Evolutionary conservation across 2,329 filamentous ascomycete genomes (phyloP).

Genomic region (Dactylella cylindrospora): DNA sequence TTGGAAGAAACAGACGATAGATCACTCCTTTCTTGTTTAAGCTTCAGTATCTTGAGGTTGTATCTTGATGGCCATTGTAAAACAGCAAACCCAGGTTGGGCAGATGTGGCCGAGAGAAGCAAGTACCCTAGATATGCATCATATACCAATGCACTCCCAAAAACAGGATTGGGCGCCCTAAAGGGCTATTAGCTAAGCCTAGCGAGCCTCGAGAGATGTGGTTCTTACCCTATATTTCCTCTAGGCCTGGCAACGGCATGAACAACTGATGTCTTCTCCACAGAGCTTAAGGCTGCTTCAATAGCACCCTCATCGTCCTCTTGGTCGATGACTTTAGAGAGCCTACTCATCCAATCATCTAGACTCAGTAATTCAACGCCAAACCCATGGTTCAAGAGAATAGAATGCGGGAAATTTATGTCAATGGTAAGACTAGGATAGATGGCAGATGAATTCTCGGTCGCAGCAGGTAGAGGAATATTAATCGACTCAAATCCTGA

Average conservation of each 20-base stretch:
- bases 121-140: conserved; percentile 49
- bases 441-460: conserved; percentile 27
- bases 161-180: conserved; percentile 25
- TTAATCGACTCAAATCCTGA: conserved; percentile 48
- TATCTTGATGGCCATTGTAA: conserved; percentile 38
- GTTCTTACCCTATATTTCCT: too few species aligned
- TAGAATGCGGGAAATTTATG: conserved; percentile 44
- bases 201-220: too few species aligned
- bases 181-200: conserved; percentile 1
- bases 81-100: conserved; percentile 27
- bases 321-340: conserved; percentile 34
- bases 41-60: conserved; percentile 19
- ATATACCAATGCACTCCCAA: conserved; percentile 46
- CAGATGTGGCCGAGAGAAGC: conserved; percentile 45
- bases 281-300: conserved; percentile 27
- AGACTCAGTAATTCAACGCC: conserved; percentile 46
- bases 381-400: conserved; percentile 46
- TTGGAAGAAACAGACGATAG: conserved; percentile 31
- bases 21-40: conserved; percentile 38
- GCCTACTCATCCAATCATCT: conserved; percentile 33
- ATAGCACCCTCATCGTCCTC: conserved; percentile 46
- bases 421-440: conserved; percentile 47
- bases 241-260: conserved; percentile 34
- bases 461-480: conserved; percentile 22
- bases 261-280: conserved; percentile 42